phyloP scores from a whole-genome alignment of 2,329 filamentous ascomycete species.

The Beauveria scarabaeidicola region DNA sequence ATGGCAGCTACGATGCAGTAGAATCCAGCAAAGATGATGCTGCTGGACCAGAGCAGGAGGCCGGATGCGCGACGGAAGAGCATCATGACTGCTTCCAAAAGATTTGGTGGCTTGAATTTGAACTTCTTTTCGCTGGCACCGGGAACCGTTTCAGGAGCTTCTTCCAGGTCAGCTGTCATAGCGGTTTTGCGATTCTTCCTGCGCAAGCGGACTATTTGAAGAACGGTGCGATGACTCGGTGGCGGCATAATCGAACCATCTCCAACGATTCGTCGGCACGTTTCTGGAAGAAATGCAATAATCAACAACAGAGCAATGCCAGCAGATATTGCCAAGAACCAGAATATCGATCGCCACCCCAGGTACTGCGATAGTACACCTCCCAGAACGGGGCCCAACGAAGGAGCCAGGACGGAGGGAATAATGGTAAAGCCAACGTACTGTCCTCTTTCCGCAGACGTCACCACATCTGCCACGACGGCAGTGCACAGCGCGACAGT shows the following conservation, averaged over 20 bases:
- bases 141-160: background rate
- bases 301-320: conserved; percentile 34
- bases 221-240: conserved; percentile 26
- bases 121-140: conserved; percentile 15
- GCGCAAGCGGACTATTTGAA: conserved; percentile 21
- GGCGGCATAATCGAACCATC: conserved; percentile 41
- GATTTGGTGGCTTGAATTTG: conserved; percentile 32
- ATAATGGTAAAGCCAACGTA: conserved; percentile 47
- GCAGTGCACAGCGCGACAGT: conserved; percentile 50
- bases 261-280: conserved; percentile 39
- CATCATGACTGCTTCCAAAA: conserved; percentile 32
- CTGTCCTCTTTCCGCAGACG: conserved; percentile 51
- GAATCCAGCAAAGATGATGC: conserved; percentile 41
- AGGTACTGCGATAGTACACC: conserved; percentile 48
- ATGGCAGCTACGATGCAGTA: conserved; percentile 39
- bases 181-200: conserved; percentile 9
- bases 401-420: conserved; percentile 39
- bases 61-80: conserved; percentile 34
- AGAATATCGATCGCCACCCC: conserved; percentile 54
- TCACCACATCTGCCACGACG: conserved; percentile 56
- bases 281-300: conserved; percentile 45
- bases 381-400: conserved; percentile 48
- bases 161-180: background rate
- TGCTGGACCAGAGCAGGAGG: conserved; percentile 35
- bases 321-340: conserved; percentile 46